phyloP scores from a whole-genome alignment of 2,329 filamentous ascomycete species.

The Verruconis gallopava region DNA sequence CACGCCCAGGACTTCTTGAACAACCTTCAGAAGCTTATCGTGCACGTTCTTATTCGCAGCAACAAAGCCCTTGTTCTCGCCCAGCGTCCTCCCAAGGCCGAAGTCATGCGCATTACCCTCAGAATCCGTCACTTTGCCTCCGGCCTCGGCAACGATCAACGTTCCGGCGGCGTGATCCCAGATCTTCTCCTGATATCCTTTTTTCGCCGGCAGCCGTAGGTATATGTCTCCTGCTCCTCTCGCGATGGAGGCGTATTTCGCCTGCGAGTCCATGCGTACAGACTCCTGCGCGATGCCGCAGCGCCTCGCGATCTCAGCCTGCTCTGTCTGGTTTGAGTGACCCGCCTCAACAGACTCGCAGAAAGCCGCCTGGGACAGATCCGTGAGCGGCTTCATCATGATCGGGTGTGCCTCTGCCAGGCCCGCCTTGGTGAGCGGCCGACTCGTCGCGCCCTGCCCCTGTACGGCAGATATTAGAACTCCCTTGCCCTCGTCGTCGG shows the following conservation, averaged over 20 bases:
- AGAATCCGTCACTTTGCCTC: constrained; percentile 82
- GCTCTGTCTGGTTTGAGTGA: constrained; percentile 81
- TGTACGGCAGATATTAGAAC: constrained; percentile 78
- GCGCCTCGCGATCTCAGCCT: constrained; percentile 68
- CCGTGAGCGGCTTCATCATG: constrained; percentile 61
- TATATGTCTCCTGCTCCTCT: constrained; percentile 91
- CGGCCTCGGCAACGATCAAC: constrained; percentile 85
- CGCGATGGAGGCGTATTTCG: constrained; percentile 93
- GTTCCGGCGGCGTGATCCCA: constrained; percentile 98
- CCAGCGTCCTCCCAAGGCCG: constrained; percentile 69
- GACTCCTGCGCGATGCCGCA: constrained; percentile 81
- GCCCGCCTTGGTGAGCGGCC: constrained; percentile 47
- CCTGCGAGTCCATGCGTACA: constrained; percentile 94
- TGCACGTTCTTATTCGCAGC: constrained; percentile 72
- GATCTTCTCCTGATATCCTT: constrained; percentile 95
- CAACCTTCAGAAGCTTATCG: constrained; percentile 60
- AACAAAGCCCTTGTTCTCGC: constrained; percentile 85
- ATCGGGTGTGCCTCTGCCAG: constrained; percentile 51
- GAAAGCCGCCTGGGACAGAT: constrained; percentile 74
- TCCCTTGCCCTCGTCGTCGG: constrained; percentile 55
- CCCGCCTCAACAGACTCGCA: constrained; percentile 93
- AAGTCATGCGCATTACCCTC: constrained; percentile 79
- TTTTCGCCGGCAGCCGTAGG: constrained; percentile 71
- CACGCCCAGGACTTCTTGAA: constrained; percentile 62
- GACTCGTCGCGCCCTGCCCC: constrained; percentile 67